Evolutionary conservation across 805 yeast genomes (phyloP), one percentile per base, ranked within the genome.

Genomic region (Starmerella khaoyaiensis): DNA sequence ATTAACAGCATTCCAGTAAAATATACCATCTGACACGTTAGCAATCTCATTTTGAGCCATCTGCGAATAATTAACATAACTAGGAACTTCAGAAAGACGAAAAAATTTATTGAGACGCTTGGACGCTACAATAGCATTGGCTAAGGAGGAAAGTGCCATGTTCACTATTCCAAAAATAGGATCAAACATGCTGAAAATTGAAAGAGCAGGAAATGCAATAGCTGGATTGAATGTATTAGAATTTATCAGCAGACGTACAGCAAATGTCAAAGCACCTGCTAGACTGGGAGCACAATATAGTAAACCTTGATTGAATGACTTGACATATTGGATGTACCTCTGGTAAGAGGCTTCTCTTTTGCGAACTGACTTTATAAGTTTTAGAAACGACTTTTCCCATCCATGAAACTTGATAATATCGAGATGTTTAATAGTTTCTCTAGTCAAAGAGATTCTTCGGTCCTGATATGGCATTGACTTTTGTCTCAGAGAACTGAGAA

Each of bases 391-490:
- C 23, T 64, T 65, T 59, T 86, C 95, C 95, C 95, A 84, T 1
- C 93, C 79, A 56, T 83, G 86, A 54, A 69, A 79, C 60, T 86
- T 84, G 56, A 84, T 79, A 57, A 76, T 68, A 52, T 77, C 79
- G 65, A 86, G 70, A 47, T 78, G 72, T 50, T 69, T 72, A 46
- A 86, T 61, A 23, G 81, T 70, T 56, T 84, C 96, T 47, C 79
- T 77, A 57, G 81, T 73, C 37, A 72, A 64, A 33, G 73, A 65
- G 14, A 84, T 80, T 52, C 96, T 72, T 18, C 62, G 57, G 56
- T 84, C 96, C 3, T 94, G 83, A 49, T 61, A 69, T 2, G 57
- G 58, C 31, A 31, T 21, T 12, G 40, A 30, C 11, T 16, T 18
- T 5, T 8, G 11, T 10, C 40, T 27, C 19, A 40, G 22, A 10